Conservation (phyloP, 2,329 filamentous ascomycete genomes). For the Paraconiothyrium brasiliense region DNA sequence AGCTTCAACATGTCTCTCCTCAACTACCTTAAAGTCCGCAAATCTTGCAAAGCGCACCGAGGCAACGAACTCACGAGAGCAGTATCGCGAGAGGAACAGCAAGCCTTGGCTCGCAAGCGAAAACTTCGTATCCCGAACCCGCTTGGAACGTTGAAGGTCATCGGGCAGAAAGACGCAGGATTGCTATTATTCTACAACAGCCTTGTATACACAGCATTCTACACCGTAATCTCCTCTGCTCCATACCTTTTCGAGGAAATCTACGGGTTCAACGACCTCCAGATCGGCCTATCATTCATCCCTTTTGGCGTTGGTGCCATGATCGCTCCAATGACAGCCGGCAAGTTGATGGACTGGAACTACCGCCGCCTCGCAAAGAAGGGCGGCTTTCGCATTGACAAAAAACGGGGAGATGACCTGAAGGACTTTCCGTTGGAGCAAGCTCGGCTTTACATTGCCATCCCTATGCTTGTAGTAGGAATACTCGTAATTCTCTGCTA, state of each 20-base stretch:
- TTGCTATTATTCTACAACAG: conserved; percentile 48
- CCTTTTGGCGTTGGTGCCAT: conserved; percentile 52
- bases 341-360: conserved; percentile 73
- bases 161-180: conserved; percentile 52
- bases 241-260: conserved; percentile 57
- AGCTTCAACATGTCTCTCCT: conserved; percentile 36
- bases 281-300: conserved; percentile 55
- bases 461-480: conserved; percentile 47
- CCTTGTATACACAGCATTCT: conserved; percentile 59
- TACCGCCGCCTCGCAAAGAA: conserved; percentile 72
- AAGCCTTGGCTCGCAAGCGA: conserved; percentile 36
- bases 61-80: conserved; percentile 28
- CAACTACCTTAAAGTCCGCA: conserved; percentile 41
- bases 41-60: conserved; percentile 28
- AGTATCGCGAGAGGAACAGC: conserved; percentile 30
- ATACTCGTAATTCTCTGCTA: conserved; percentile 45
- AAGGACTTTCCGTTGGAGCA: conserved; percentile 59
- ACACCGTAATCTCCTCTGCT: conserved; percentile 56
- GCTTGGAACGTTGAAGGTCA: conserved; percentile 51
- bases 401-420: conserved; percentile 62
- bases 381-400: conserved; percentile 68
- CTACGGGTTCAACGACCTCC: conserved; percentile 59
- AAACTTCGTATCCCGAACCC: conserved; percentile 58
- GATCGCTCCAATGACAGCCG: conserved; percentile 53
- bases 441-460: conserved; percentile 49